These are phyloP conservation scores for Pelargonium citronellum DNA, from an alignment of 441 rosid species.

Conservation along the genomic window DNA sequence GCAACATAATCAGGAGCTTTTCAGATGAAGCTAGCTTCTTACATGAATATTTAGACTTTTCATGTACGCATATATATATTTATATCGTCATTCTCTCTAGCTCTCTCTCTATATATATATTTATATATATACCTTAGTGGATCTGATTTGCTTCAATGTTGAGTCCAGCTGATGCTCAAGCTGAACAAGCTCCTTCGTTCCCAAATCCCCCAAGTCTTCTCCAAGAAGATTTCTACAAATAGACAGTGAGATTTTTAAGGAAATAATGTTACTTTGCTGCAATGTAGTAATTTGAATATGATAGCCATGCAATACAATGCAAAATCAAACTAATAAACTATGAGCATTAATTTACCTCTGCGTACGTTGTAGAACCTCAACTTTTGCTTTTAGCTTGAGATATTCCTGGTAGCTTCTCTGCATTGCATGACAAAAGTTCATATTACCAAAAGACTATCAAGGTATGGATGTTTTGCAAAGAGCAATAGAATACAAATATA, in stretches of 20 bases:
- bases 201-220: slow-evolving; percentile 19
- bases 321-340: not conserved
- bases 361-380: slow-evolving; percentile 20
- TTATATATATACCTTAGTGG: too few relatives aligned
- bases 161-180: slow-evolving; percentile 22
- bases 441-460: not conserved
- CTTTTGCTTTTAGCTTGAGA: slow-evolving; percentile 17
- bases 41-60: too few relatives aligned
- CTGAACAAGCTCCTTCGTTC: slow-evolving; percentile 20
- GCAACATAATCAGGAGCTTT: not conserved
- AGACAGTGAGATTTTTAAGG: not conserved
- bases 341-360: slow-evolving; percentile 15
- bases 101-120: too few relatives aligned
- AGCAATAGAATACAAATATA: not conserved
- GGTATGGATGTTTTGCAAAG: not conserved
- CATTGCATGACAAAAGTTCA: not conserved
- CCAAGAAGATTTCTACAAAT: slow-evolving; percentile 22
- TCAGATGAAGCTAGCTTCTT: not conserved
- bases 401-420: slow-evolving; percentile 23
- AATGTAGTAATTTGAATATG: not conserved
- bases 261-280: not conserved
- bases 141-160: slow-evolving; percentile 23
- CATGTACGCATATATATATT: too few relatives aligned
- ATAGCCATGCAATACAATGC: not conserved
- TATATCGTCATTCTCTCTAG: not conserved